phyloP scores from a whole-genome alignment of 73 alveolate species.

The Chromera velia region DNA sequence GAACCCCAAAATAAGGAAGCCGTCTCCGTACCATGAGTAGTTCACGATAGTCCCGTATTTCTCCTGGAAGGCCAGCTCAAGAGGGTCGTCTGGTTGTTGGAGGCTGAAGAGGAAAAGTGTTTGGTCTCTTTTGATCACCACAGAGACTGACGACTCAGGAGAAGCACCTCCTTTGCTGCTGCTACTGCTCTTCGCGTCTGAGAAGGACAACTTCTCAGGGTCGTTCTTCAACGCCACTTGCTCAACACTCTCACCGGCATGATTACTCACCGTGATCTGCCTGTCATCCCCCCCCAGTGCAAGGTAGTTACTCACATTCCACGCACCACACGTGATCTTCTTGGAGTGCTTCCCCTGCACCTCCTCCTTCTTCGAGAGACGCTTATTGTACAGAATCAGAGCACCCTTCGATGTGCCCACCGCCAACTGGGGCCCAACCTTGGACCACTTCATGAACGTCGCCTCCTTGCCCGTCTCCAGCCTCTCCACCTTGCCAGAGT shows the following conservation, averaged over 20 bases:
- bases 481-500: slow-evolving; percentile 33
- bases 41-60: slow-evolving; percentile 83
- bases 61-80: slow-evolving; percentile 77
- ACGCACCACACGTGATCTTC: slow-evolving; percentile 80
- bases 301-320: slow-evolving; percentile 52
- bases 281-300: slow-evolving; percentile 88
- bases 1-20: slow-evolving; percentile 77
- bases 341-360: slow-evolving; percentile 94
- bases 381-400: slow-evolving; percentile 88
- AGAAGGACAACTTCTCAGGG: slow-evolving; percentile 76
- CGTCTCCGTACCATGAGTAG: slow-evolving; percentile 86
- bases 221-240: slow-evolving; percentile 78
- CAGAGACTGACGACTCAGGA: slow-evolving; percentile 5
- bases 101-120: slow-evolving; percentile 68
- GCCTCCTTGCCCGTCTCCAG: slow-evolving; percentile 28
- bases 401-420: slow-evolving; percentile 96
- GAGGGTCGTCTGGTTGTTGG: slow-evolving; percentile 66
- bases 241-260: slow-evolving; percentile 75
- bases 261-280: slow-evolving; percentile 77
- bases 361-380: slow-evolving; percentile 81
- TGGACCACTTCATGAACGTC: slow-evolving; percentile 85
- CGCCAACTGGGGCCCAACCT: slow-evolving; percentile 80
- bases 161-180: not conserved
- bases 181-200: slow-evolving; percentile 68
- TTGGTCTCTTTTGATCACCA: not conserved